A percentile compares a stretch with the other conserved stretches of the same genome.
Evolutionary conservation across 768 basidiomycete genomes (phyloP).

Genomic region (Leccinellum luteum): DNA sequence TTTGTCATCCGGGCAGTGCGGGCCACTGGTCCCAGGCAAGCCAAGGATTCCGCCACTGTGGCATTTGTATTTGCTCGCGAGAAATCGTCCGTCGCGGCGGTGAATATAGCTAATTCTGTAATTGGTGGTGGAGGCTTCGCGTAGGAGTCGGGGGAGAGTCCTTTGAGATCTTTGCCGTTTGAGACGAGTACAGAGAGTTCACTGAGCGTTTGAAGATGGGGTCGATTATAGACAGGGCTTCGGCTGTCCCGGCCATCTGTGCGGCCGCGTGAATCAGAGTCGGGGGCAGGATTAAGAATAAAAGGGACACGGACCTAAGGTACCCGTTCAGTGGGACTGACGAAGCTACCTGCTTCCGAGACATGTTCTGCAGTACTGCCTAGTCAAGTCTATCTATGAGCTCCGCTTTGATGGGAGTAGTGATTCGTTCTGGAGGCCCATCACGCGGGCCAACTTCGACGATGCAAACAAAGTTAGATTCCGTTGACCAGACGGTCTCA

Average conservation of each 20-base stretch:
- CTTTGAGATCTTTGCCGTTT: constrained; percentile 73
- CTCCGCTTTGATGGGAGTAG: constrained; percentile 66
- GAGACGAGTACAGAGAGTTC: constrained; percentile 82
- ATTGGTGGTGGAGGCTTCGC: constrained; percentile 48
- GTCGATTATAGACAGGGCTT: constrained; percentile 62
- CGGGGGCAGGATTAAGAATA: background rate
- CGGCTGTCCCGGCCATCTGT: constrained; percentile 86
- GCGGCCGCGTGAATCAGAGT: too few relatives aligned
- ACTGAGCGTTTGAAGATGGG: constrained; percentile 47
- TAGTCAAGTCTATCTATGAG: constrained; percentile 71
- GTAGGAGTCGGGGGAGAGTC: constrained; percentile 38
- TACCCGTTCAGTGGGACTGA: constrained; percentile 91
- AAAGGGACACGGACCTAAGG: constrained; percentile 63
- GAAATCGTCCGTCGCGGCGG: constrained; percentile 86
- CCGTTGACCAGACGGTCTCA: too few relatives aligned
- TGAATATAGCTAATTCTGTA: constrained; percentile 87
- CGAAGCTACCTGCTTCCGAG: constrained; percentile 90
- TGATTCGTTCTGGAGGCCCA: constrained; percentile 89
- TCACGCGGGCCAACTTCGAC: constrained; percentile 92
- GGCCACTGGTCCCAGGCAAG: constrained; percentile 59
- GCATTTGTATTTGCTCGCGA: constrained; percentile 82
- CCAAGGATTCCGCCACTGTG: constrained; percentile 67
- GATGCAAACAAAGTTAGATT: constrained; percentile 44
- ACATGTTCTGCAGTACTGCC: constrained; percentile 66
- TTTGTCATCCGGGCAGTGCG: constrained; percentile 50